phyloP scores from a whole-genome alignment of 805 yeast species.

The Cyberlindnera euphorbiiphila region DNA sequence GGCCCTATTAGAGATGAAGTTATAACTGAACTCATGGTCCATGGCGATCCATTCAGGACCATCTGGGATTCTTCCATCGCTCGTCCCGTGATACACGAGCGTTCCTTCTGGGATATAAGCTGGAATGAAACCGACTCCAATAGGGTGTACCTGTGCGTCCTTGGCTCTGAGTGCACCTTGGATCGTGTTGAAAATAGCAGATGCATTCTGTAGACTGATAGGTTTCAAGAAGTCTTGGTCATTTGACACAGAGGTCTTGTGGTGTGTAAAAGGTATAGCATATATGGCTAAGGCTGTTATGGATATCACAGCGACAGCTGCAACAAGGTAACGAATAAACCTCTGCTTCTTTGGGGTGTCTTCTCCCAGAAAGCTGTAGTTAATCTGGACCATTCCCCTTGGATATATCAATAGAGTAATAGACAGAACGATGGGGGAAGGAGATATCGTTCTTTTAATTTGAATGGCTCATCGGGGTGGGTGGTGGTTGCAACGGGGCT shows the following conservation, averaged over 20 bases:
- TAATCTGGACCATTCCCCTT: conserved; percentile 3
- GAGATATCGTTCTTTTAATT: too few relatives aligned
- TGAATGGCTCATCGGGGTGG: too few relatives aligned
- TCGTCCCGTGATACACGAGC: conserved; percentile 50
- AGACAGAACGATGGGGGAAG: too few relatives aligned
- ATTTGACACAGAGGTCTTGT: not conserved
- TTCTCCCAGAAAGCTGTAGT: conserved; percentile 6
- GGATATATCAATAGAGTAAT: not conserved
- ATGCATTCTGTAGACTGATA: conserved; percentile 43
- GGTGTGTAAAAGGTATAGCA: not conserved
- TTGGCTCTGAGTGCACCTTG: conserved; percentile 50
- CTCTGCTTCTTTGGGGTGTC: conserved; percentile 1
- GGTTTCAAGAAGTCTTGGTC: conserved; percentile 5
- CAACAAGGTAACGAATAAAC: conserved; percentile 1
- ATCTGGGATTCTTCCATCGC: conserved; percentile 37
- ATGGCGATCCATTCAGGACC: conserved; percentile 61
- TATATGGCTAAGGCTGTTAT: conserved; percentile 1
- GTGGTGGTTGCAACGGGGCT: too few relatives aligned
- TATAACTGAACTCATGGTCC: conserved; percentile 58
- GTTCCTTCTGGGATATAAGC: conserved; percentile 60
- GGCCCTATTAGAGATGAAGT: conserved; percentile 35
- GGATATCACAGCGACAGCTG: not conserved
- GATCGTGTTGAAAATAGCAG: conserved; percentile 53
- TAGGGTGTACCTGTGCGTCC: conserved; percentile 48
- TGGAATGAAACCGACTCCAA: conserved; percentile 55